Conservation (phyloP, 768 basidiomycete species). For the Astraeus odoratus region DNA sequence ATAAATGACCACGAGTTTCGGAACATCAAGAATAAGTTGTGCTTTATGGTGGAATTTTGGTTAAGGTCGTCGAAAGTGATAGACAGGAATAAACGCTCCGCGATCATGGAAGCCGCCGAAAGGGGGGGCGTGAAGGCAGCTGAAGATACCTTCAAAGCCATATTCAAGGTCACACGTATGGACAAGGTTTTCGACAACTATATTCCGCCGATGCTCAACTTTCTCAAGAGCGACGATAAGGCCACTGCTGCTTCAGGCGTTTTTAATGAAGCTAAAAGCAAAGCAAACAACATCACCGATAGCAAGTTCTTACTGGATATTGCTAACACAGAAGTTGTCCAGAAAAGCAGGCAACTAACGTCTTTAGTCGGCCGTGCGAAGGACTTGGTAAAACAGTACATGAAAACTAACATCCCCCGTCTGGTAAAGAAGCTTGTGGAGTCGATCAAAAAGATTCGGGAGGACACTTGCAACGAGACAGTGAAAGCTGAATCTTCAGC, state of each 20-base stretch:
- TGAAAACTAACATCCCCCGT: background rate
- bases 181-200: background rate
- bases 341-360: background rate
- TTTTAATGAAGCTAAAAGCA: conserved; percentile 1
- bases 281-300: conserved; percentile 6
- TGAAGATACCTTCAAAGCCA: background rate
- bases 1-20: conserved; percentile 11
- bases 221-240: background rate
- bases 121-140: background rate
- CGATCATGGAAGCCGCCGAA: conserved; percentile 4
- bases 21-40: conserved; percentile 11
- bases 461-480: background rate
- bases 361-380: background rate
- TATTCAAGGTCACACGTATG: background rate
- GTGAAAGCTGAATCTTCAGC: conserved; percentile 1
- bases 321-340: conserved; percentile 3
- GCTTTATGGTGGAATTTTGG: conserved; percentile 4
- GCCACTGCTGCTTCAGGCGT: background rate
- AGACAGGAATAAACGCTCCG: background rate
- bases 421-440: conserved; percentile 7
- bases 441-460: conserved; percentile 7
- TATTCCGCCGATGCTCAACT: background rate
- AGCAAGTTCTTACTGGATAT: conserved; percentile 11
- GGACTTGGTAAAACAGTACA: background rate
- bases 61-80: background rate